Conservation (phyloP, 1,284 basidiomycete genomes). For the Trichosporon sp. region DNA sequence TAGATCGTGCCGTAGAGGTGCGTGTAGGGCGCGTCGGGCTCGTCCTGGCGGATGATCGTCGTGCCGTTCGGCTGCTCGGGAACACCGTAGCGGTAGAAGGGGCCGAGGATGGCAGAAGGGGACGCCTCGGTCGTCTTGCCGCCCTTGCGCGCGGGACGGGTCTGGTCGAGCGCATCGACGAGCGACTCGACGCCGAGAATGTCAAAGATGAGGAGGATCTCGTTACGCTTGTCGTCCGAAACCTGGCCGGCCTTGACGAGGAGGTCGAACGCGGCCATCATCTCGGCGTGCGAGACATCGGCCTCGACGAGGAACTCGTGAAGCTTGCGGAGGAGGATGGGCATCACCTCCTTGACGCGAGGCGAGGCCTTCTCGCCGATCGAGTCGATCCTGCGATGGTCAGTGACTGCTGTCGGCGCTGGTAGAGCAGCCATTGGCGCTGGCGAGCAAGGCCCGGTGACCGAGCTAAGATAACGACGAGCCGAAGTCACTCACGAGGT, state of each 20-base stretch:
- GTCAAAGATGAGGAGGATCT: constrained; percentile 56
- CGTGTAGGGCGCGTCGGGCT: constrained; percentile 44
- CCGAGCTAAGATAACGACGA: neutral
- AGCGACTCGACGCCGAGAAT: constrained; percentile 56
- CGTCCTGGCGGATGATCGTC: constrained; percentile 44
- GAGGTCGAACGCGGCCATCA: constrained; percentile 53
- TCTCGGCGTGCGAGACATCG: constrained; percentile 53
- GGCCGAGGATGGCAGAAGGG: constrained; percentile 52
- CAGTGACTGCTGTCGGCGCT: neutral
- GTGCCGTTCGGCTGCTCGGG: constrained; percentile 47
- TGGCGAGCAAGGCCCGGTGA: neutral
- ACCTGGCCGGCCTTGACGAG: constrained; percentile 54
- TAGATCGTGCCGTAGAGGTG: constrained; percentile 48
- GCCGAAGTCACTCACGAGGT: constrained; percentile 22
- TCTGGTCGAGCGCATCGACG: constrained; percentile 37
- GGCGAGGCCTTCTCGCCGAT: constrained; percentile 45
- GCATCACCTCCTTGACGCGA: constrained; percentile 50
- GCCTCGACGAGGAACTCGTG: constrained; percentile 52
- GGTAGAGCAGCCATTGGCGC: too few relatives aligned
- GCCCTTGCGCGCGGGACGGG: constrained; percentile 31
- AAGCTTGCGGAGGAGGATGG: constrained; percentile 53
- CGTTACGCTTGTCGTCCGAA: constrained; percentile 53
- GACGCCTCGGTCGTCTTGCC: constrained; percentile 30
- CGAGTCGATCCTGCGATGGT: constrained; percentile 29
- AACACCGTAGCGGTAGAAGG: constrained; percentile 42